Evolutionary conservation across 2,329 filamentous ascomycete species (phyloP).

Genomic region (Curvularia sp.): DNA sequence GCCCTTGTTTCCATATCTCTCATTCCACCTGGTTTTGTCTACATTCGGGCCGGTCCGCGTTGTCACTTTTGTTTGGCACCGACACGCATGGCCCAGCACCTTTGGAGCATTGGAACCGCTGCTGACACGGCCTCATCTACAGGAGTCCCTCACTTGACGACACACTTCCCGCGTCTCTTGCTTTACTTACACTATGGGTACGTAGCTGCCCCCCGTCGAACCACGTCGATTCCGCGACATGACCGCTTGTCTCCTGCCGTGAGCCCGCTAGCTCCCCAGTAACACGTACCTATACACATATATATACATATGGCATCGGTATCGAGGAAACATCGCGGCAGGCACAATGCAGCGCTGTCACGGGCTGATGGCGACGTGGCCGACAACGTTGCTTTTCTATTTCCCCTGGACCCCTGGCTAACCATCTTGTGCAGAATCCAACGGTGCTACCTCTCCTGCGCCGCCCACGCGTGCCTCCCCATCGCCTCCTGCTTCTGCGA

Average conservation of each 20-base stretch:
- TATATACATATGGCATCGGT: constrained; percentile 13
- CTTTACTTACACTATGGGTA: constrained; percentile 49
- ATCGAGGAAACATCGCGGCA: constrained; percentile 14
- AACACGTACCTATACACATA: constrained; percentile 16
- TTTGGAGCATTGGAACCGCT: constrained; percentile 17
- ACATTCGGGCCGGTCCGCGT: constrained; percentile 45
- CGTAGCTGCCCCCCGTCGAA: constrained; percentile 31
- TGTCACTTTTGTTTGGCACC: constrained; percentile 40
- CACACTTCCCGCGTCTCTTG: constrained; percentile 40
- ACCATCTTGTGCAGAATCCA: constrained; percentile 52
- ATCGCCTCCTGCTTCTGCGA: constrained; percentile 55
- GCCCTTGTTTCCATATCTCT: constrained; percentile 25
- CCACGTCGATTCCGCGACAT: constrained; percentile 20
- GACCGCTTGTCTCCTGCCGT: constrained; percentile 18
- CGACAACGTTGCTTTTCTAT: constrained; percentile 13
- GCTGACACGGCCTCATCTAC: constrained; percentile 34
- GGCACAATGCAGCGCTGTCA: constrained; percentile 22
- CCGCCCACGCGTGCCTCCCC: constrained; percentile 58
- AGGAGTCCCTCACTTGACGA: constrained; percentile 48
- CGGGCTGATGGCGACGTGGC: constrained; percentile 23
- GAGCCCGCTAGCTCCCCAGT: constrained; percentile 11
- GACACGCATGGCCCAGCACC: constrained; percentile 26
- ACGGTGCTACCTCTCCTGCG: constrained; percentile 52
- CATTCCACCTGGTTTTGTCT: constrained; percentile 47
- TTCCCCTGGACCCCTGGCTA: constrained; percentile 34